phyloP scores from a whole-genome alignment of 1,139 yeast species.

The Saccharomyces hybrid region DNA sequence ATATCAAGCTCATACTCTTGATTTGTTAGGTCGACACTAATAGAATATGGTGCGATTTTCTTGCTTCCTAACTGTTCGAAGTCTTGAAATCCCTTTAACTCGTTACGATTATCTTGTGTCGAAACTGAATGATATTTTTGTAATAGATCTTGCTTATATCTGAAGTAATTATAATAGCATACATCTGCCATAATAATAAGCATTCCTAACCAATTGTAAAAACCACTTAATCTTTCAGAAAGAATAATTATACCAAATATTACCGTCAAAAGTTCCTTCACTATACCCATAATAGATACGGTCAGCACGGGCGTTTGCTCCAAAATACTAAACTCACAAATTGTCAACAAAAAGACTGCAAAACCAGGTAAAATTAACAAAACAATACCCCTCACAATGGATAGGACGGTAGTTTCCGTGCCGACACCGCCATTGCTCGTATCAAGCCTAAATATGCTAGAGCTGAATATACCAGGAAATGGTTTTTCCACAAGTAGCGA shows the following conservation, averaged over 20 bases:
- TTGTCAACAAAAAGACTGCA: conserved; percentile 82
- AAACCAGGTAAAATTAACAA: conserved; percentile 74
- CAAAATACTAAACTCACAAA: conserved; percentile 78
- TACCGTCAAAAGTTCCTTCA: conserved; percentile 83
- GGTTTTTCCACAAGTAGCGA: conserved; percentile 29
- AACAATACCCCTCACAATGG: conserved; percentile 39
- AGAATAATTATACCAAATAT: conserved; percentile 61
- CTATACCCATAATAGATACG: conserved; percentile 82
- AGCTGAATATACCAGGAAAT: conserved; percentile 20
- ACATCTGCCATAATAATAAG: conserved; percentile 70
- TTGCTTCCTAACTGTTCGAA: not conserved
- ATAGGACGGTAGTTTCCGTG: conserved; percentile 24
- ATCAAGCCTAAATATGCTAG: conserved; percentile 18
- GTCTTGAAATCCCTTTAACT: not conserved
- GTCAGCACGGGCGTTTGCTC: conserved; percentile 82
- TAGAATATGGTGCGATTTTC: conserved; percentile 8
- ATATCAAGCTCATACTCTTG: conserved; percentile 21
- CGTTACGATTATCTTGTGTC: not conserved
- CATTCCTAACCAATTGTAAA: conserved; percentile 69
- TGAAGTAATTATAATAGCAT: conserved; percentile 67
- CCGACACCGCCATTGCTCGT: conserved; percentile 3
- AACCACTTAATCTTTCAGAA: conserved; percentile 58
- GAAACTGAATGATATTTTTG: conserved; percentile 2
- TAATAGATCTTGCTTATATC: conserved; percentile 36
- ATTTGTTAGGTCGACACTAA: conserved; percentile 11